Evolutionary conservation across 306 rosid genomes (phyloP).

Genomic region (Pueraria montana): DNA sequence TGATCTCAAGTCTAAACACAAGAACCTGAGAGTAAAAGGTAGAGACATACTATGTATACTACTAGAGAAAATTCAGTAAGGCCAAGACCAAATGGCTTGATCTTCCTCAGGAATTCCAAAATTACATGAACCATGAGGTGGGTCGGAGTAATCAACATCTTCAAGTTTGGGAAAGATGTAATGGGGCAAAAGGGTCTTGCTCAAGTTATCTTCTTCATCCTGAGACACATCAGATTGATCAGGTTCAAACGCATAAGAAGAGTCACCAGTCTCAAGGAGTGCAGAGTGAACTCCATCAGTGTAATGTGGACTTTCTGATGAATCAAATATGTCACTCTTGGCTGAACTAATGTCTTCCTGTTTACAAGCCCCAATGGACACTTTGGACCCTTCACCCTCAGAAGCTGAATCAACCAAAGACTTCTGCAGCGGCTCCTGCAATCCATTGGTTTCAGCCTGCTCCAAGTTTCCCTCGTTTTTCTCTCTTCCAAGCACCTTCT

Average conservation of each 20-base stretch:
- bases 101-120: constrained; percentile 16
- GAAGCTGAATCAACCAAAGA: constrained; percentile 50
- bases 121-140: not conserved
- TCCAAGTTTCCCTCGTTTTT: constrained; percentile 42
- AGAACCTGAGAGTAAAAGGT: not conserved
- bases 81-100: constrained; percentile 72
- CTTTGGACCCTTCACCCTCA: constrained; percentile 64
- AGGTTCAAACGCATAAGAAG: constrained; percentile 6
- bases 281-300: not conserved
- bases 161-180: constrained; percentile 72
- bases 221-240: constrained; percentile 43
- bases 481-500: constrained; percentile 53
- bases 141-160: constrained; percentile 62
- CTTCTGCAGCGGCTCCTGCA: constrained; percentile 44
- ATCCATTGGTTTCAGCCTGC: constrained; percentile 47
- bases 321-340: constrained; percentile 74
- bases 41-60: not conserved
- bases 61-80: constrained; percentile 41
- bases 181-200: constrained; percentile 58
- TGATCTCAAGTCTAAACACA: constrained; percentile 22
- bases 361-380: constrained; percentile 55
- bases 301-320: constrained; percentile 70
- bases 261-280: constrained; percentile 3
- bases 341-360: constrained; percentile 66
- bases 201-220: constrained; percentile 69